Evolutionary conservation across 352 stramenopile species (phyloP).

Genomic region (Pythium myriotylum): DNA sequence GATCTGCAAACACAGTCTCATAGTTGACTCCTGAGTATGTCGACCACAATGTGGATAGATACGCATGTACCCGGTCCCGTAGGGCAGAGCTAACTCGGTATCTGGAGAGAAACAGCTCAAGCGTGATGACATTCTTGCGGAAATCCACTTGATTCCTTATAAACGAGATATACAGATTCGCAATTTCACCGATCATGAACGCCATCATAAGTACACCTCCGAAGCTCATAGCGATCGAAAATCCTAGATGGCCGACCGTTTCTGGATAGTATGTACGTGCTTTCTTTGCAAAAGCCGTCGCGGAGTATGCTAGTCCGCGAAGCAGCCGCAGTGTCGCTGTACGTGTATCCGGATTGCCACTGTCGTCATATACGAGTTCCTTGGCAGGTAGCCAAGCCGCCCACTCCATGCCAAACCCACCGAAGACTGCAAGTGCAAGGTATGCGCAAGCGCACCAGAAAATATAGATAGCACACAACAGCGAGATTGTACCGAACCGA

Average conservation of each 20-base stretch:
- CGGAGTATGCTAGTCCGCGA: slow-evolving; percentile 53
- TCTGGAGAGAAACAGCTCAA: slow-evolving; percentile 50
- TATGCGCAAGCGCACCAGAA: slow-evolving; percentile 33
- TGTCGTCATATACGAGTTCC: slow-evolving; percentile 17
- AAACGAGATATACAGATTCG: slow-evolving; percentile 67
- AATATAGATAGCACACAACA: slow-evolving; percentile 29
- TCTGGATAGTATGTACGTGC: slow-evolving; percentile 33
- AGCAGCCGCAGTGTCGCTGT: slow-evolving; percentile 37
- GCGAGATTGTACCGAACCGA: slow-evolving; percentile 27
- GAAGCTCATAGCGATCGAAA: slow-evolving; percentile 63
- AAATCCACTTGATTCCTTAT: slow-evolving; percentile 69
- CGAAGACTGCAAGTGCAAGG: slow-evolving; percentile 18
- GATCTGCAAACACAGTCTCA: slow-evolving; percentile 47
- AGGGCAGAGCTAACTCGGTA: slow-evolving; percentile 47
- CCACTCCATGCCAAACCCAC: slow-evolving; percentile 19
- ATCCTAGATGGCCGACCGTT: slow-evolving; percentile 38
- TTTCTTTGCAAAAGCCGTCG: slow-evolving; percentile 67
- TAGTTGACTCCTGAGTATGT: slow-evolving; percentile 58
- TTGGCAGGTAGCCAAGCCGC: slow-evolving; percentile 23
- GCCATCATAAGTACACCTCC: slow-evolving; percentile 53
- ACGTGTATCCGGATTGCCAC: slow-evolving; percentile 11
- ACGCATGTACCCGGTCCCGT: slow-evolving; percentile 46
- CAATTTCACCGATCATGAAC: slow-evolving; percentile 75
- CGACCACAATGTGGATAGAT: slow-evolving; percentile 60
- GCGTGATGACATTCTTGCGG: slow-evolving; percentile 61